Evolutionary conservation across 176 grass and related monocot species (phyloP), one percentile per base, ranked within the genome.

Genomic region (Oryza longistaminata): DNA sequence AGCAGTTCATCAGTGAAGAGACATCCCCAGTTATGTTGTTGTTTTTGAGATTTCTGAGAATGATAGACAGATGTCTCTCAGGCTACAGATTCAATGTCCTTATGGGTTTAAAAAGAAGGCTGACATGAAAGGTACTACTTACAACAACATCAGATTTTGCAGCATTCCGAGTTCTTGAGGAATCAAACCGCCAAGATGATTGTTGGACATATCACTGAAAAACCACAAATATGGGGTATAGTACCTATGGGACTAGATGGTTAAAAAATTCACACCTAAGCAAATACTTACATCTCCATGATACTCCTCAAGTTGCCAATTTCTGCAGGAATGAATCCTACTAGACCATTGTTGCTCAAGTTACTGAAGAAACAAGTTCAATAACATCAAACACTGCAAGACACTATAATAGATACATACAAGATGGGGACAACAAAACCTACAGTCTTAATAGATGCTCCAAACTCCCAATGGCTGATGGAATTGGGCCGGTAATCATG

Each of bases 271-370:
- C 82, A n/a, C 11, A 69, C 11, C 79, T 29, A 15, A 84, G 2
- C 3, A 46, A 17, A 39, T 74, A 66, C 88, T 90, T 90, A 96
- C 97, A 99, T 99, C 87, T 99, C 93, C 88, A 90, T 89, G 73
- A 99, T 90, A 89, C 97, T 99, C 81, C 93, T 92, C 82, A 99
- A 88, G 50, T 99, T 94, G 55, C 97, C 97, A 85, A 99, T 86
- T 72, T 99, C 97, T 1, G 81, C 90, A 46, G 97, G 97, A 42
- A 99, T 94, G 76, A 81, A 92, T 66, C 97, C 90, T 40, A 80
- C 55, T 35, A 99, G 79, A 75, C 66, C 81, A 77, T 99, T 99
- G 64, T 99, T 92, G 92, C 97, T 99, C 58, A 99, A 84, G 68
- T 99, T 99, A 50, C 97, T 99, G 76, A 24, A 83, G 52, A 89